Evolutionary conservation across 176 grass and related monocot genomes (phyloP).

Genomic region (Tillandsia leiboldiana): DNA sequence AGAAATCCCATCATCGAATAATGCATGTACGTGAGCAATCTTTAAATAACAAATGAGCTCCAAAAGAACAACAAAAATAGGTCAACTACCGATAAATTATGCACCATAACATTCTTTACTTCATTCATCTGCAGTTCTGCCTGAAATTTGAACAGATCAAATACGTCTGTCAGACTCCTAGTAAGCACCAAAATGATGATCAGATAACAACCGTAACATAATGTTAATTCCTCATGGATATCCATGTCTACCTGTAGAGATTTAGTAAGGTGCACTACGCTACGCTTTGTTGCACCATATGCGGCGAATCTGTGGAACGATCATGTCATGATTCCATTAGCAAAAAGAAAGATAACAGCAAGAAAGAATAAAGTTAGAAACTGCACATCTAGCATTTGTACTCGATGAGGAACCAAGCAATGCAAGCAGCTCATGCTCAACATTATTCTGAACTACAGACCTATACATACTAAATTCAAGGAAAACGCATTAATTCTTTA

Average conservation of each 20-base stretch:
- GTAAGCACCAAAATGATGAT: constrained; percentile 11
- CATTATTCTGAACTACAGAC: constrained; percentile 14
- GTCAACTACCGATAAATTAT: constrained; percentile 72
- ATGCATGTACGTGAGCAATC: neutral
- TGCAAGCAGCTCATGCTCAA: neutral
- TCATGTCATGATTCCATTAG: constrained; percentile 13
- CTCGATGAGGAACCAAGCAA: too few species aligned
- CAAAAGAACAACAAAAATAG: constrained; percentile 1
- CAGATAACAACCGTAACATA: neutral
- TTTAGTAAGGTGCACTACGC: constrained; percentile 91
- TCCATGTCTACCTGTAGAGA: constrained; percentile 66
- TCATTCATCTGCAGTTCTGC: constrained; percentile 98
- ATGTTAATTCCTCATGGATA: neutral
- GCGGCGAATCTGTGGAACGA: constrained; percentile 63
- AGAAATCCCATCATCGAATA: constrained; percentile 6
- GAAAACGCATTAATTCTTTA: constrained; percentile 10
- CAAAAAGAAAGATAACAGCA: neutral
- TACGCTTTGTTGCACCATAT: constrained; percentile 93
- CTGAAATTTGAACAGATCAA: constrained; percentile 44
- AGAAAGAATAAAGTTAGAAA: too few species aligned
- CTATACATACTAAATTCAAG: neutral
- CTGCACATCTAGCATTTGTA: too few species aligned
- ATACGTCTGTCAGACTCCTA: constrained; percentile 8
- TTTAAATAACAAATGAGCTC: neutral
- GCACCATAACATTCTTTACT: constrained; percentile 98